Evolutionary conservation across 2,329 filamentous ascomycete genomes (phyloP).

Genomic region (Drechmeria coniospora): DNA sequence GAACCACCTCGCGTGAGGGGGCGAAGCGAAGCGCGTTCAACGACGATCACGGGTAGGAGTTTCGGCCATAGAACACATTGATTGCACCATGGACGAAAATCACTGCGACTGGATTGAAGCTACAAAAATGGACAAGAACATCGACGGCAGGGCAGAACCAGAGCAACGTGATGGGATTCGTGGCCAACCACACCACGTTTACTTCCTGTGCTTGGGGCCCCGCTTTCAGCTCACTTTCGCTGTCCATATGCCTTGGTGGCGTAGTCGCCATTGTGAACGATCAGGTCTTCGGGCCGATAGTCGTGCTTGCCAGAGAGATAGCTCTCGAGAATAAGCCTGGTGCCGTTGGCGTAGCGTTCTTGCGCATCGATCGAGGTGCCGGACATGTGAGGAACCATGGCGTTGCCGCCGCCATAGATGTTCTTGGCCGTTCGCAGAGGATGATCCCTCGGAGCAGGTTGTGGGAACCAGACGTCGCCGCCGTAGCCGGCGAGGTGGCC

Average conservation of each 20-base stretch:
- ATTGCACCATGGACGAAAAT: too few relatives aligned
- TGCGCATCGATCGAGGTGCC: constrained; percentile 98
- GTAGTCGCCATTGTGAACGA: constrained; percentile 80
- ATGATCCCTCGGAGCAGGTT: constrained; percentile 90
- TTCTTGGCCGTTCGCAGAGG: constrained; percentile 83
- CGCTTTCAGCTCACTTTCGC: constrained; percentile 31
- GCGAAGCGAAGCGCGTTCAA: too few relatives aligned
- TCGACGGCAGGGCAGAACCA: too few relatives aligned
- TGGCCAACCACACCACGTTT: too few relatives aligned
- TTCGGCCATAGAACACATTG: too few relatives aligned
- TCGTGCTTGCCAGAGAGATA: constrained; percentile 81
- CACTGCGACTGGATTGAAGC: too few relatives aligned
- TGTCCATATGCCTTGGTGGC: constrained; percentile 89
- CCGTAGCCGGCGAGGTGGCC: constrained; percentile 85
- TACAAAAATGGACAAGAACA: too few relatives aligned
- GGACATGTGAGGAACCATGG: constrained; percentile 98
- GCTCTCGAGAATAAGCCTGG: constrained; percentile 78
- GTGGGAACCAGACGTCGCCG: constrained; percentile 91
- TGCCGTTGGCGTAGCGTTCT: constrained; percentile 75
- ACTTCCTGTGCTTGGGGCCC: too few relatives aligned
- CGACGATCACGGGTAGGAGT: too few relatives aligned
- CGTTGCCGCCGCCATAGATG: constrained; percentile 92
- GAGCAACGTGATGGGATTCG: too few relatives aligned
- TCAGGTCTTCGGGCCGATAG: constrained; percentile 82
- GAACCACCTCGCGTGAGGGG: too few relatives aligned